phyloP scores from a whole-genome alignment of 495 filamentous ascomycete species.

The Podospora pseudopauciseta region DNA sequence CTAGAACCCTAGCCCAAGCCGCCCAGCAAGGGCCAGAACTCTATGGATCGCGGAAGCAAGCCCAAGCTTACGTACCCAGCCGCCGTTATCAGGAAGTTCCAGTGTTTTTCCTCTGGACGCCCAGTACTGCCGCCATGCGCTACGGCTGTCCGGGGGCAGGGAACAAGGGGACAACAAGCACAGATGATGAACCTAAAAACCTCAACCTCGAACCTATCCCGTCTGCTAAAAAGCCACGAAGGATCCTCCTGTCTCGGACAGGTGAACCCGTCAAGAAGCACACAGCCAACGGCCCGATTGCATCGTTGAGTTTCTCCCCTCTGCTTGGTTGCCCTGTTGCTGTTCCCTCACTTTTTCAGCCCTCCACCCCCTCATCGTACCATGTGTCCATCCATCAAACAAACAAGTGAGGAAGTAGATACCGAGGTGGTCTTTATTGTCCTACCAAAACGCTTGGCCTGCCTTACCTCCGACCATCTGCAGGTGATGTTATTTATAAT shows the following conservation, averaged over 20 bases:
- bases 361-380: neutral
- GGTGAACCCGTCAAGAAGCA: neutral
- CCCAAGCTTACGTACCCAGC: slow-evolving; percentile 1
- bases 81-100: neutral
- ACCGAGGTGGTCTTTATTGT: neutral
- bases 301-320: neutral
- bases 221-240: neutral
- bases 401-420: neutral
- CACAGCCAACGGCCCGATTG: neutral
- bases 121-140: neutral
- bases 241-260: neutral
- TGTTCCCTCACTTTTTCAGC: neutral
- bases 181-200: neutral
- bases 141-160: neutral
- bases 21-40: slow-evolving; percentile 5
- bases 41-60: neutral
- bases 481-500: neutral
- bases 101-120: neutral
- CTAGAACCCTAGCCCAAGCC: slow-evolving; percentile 2
- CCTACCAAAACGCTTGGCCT: neutral
- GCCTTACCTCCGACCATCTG: neutral
- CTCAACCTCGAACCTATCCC: neutral
- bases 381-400: neutral
- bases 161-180: neutral
- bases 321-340: neutral